Evolutionary conservation across 495 filamentous ascomycete species (phyloP).

Genomic region (Lichenothelia convexa): DNA sequence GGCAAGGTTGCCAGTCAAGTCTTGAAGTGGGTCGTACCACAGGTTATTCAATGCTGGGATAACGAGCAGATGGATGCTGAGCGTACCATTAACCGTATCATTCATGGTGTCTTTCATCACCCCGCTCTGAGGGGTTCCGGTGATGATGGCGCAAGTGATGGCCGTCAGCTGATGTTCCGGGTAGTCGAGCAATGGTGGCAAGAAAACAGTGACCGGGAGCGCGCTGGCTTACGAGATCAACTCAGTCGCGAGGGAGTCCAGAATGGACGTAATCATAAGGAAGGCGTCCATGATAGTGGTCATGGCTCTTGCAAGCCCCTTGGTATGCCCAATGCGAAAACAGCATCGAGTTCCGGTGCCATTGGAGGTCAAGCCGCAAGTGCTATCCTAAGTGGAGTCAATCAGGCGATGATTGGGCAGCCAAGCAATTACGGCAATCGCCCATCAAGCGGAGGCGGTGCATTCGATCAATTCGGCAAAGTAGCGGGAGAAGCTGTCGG

Average conservation of each 20-base stretch:
- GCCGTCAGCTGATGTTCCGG: conserved; percentile 57
- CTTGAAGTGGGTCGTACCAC: conserved; percentile 66
- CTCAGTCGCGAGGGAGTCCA: conserved; percentile 59
- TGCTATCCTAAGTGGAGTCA: conserved; percentile 5
- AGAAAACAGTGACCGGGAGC: conserved; percentile 38
- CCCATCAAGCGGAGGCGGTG: conserved; percentile 11
- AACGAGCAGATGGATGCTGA: conserved; percentile 49
- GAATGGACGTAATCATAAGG: conserved; percentile 62
- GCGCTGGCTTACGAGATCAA: conserved; percentile 45
- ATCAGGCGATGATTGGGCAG: conserved; percentile 2
- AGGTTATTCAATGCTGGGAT: conserved; percentile 74
- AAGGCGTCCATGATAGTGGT: conserved; percentile 64
- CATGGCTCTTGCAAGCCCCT: conserved; percentile 69
- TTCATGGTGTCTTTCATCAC: conserved; percentile 74
- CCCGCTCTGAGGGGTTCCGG: conserved; percentile 54
- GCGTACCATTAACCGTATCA: conserved; percentile 49
- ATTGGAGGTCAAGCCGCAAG: conserved; percentile 10
- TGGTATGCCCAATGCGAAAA: conserved; percentile 29
- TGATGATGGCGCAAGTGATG: conserved; percentile 52
- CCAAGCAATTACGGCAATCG: conserved; percentile 3
- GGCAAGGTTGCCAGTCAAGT: conserved; percentile 63
- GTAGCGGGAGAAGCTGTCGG: conserved; percentile 21
- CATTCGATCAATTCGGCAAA: conserved; percentile 12
- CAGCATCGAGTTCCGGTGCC: conserved; percentile 24
- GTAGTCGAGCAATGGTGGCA: conserved; percentile 69